Conservation (phyloP, 2,329 filamentous ascomycete species). For the Talaromyces sp. region DNA sequence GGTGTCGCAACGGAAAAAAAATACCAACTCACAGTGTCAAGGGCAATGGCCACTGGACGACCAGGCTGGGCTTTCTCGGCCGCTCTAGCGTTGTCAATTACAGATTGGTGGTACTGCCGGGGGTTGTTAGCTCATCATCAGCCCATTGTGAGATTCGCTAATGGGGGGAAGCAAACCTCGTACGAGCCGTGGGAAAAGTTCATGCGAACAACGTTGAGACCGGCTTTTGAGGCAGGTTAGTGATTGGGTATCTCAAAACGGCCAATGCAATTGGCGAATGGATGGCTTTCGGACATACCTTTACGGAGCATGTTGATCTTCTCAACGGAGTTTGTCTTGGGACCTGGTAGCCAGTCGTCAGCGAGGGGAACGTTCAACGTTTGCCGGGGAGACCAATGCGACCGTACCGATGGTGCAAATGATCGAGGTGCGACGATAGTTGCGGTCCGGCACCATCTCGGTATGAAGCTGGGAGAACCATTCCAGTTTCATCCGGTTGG, state of each 20-base stretch:
- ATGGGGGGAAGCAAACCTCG: constrained; percentile 46
- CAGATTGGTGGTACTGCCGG: constrained; percentile 82
- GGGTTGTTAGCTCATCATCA: constrained; percentile 11
- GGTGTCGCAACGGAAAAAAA: constrained; percentile 2
- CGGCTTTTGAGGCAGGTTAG: constrained; percentile 45
- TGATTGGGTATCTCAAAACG: neutral
- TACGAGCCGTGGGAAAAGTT: constrained; percentile 97
- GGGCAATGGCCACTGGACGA: constrained; percentile 89
- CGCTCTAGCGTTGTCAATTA: constrained; percentile 90
- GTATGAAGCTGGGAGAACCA: constrained; percentile 80
- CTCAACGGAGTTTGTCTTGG: constrained; percentile 97
- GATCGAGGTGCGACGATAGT: constrained; percentile 95
- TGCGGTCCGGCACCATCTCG: constrained; percentile 76
- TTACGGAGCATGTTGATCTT: constrained; percentile 91
- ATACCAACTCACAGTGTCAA: constrained; percentile 62
- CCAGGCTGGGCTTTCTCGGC: constrained; percentile 74
- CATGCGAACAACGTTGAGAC: constrained; percentile 98
- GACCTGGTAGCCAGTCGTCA: constrained; percentile 46
- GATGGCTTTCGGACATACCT: constrained; percentile 33
- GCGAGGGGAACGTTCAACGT: constrained; percentile 16
- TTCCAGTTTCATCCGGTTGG: constrained; percentile 66
- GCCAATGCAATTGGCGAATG: neutral
- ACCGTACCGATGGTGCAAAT: constrained; percentile 86
- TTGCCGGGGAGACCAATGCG: neutral
- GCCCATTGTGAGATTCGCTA: neutral